Evolutionary conservation across 2,329 filamentous ascomycete genomes (phyloP), one percentile per base, ranked within the genome.

Genomic region (Pseudohalonectria lignicola): DNA sequence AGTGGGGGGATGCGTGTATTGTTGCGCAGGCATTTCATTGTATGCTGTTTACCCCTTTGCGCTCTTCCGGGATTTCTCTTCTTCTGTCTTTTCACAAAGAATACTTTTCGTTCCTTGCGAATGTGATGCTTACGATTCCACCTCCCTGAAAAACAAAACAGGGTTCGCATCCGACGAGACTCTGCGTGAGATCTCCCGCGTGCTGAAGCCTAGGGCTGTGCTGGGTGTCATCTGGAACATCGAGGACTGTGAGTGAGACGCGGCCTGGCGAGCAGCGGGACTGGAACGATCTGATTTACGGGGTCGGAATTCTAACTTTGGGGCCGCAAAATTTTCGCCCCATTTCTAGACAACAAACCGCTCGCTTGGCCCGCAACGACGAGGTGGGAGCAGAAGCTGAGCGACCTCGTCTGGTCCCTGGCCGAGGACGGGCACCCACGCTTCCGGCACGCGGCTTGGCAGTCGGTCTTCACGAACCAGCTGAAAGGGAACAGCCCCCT

Each of bases 141-240:
- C 34, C 12, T 23, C 7, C 7, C 2, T 9, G n/a, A 20, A n/a
- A n/a, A n/a, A n/a, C n/a, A n/a, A n/a, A n/a, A 13, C 17, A 35
- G 79, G 81, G 81, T 86, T 86, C 57, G 75, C 80, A 29, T 82
- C 69, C 38, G 59, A 68, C 31, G 66, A 73, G 26, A 63, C 79
- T 0, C 59, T 87, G 20, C 56, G 62, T 33, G 79, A 85, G 48
- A 79, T 86, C 6, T 69, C 76, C 46, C 71, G 80, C 34, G 69
- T 82, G 0, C 57, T 86, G 34, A 71, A 69, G 49, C 75, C 75
- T 1, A 69, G 68, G 6, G 71, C 71, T 6, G 64, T 65, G 20
- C 62, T 86, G 20, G 81, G 76, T 12, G 56, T 83, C 53, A 77
- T 86, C 38, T 86, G 82, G 82, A 86, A 85, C 48, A 63, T 79